Conservation (phyloP, 768 basidiomycete genomes). For the Hypholoma sublateritium region DNA sequence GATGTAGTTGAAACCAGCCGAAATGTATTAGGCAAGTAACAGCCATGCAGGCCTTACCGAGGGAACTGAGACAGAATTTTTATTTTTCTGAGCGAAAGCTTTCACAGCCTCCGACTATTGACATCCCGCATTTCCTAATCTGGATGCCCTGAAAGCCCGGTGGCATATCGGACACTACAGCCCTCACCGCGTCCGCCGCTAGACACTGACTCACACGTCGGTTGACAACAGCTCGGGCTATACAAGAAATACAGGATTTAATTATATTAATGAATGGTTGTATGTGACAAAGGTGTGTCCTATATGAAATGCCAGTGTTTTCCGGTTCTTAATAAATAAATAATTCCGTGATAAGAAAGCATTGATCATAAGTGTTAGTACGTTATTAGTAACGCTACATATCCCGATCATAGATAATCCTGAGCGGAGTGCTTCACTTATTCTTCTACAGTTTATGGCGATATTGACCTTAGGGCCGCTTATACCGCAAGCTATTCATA, state of each 20-base stretch:
- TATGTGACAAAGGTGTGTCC: no score
- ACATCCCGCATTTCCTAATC: constrained; percentile 7
- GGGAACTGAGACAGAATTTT: constrained; percentile 9
- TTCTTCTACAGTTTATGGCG: neutral
- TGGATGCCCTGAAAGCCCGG: neutral
- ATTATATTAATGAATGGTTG: neutral
- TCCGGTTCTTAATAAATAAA: no score
- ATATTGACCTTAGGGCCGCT: neutral
- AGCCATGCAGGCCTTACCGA: constrained; percentile 12
- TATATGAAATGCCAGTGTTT: no score
- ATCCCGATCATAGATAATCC: no score
- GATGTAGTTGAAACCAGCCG: constrained; percentile 17
- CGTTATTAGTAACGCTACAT: no score
- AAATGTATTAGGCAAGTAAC: constrained; percentile 12
- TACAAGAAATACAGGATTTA: neutral
- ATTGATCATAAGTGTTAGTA: no score
- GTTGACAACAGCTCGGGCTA: no score
- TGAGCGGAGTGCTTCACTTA: neutral
- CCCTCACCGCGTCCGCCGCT: neutral
- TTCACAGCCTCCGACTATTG: constrained; percentile 16
- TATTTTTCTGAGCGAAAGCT: neutral
- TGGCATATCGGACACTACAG: constrained; percentile 5
- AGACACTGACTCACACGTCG: neutral
- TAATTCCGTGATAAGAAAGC: no score
- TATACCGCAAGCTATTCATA: neutral